These are phyloP conservation scores for Trichoderma sp. DNA, from an alignment of 2,329 filamentous ascomycete species.

Conservation along the genomic window DNA sequence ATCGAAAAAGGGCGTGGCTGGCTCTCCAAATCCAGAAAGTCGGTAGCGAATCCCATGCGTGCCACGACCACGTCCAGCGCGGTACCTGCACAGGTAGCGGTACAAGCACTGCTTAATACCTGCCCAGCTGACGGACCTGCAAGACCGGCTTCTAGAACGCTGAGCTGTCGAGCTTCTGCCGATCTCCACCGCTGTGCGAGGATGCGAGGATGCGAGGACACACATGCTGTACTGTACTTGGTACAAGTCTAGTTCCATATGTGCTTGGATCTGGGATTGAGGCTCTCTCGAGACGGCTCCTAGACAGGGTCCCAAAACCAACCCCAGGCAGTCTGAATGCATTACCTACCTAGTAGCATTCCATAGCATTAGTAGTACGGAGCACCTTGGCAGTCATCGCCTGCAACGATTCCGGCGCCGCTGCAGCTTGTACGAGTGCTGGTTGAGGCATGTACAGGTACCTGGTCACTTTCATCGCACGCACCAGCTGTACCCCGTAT, in stretches of 20 bases:
- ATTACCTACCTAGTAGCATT: no score
- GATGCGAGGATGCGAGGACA: no score
- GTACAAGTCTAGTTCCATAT: no score
- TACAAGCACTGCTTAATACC: not conserved
- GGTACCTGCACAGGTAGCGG: not conserved
- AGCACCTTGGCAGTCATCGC: no score
- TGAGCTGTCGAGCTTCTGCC: not conserved
- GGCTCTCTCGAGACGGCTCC: not conserved
- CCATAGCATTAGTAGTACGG: no score
- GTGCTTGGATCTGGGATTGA: no score
- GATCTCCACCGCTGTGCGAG: not conserved
- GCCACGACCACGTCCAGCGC: not conserved
- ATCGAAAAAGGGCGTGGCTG: not conserved
- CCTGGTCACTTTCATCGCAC: not conserved
- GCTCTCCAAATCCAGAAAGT: conserved; percentile 24
- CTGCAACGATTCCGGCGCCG: no score
- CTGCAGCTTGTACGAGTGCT: no score
- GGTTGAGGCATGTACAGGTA: not conserved
- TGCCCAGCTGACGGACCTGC: not conserved
- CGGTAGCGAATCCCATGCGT: conserved; percentile 32
- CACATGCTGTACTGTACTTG: no score
- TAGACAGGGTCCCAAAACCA: not conserved
- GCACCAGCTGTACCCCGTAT: not conserved
- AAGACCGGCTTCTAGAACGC: not conserved
- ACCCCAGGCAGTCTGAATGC: not conserved